Base-by-base conservation (phyloP, 208 protist genomes). In the Wallacemonas sp. region DNA sequence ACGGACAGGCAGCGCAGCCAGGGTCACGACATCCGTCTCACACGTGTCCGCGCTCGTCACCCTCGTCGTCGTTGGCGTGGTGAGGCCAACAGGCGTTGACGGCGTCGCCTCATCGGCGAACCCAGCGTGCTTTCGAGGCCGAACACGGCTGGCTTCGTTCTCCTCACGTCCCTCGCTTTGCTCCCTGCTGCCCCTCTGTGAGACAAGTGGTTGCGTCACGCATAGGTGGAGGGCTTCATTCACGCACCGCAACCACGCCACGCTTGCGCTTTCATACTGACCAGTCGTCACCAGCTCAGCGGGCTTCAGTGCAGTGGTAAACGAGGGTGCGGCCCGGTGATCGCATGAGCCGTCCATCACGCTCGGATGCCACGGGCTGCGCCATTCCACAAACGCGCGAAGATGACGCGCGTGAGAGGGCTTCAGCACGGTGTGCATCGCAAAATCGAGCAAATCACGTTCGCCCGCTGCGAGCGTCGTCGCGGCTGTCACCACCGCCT, bases 161-260 rank as follows among this genome's bases (percentile, higher is more conserved):
- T n/a, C n/a, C n/a, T n/a, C n/a, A n/a, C n/a, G n/a, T n/a, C n/a
- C n/a, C n/a, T n/a, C n/a, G n/a, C n/a, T n/a, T n/a, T n/a, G n/a
- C n/a, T n/a, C n/a, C n/a, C n/a, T n/a, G n/a, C n/a, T n/a, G n/a
- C n/a, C n/a, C n/a, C n/a, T n/a, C n/a, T n/a, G n/a, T n/a, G n/a
- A n/a, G n/a, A n/a, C n/a, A n/a, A n/a, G n/a, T n/a, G n/a, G n/a
- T n/a, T n/a, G n/a, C n/a, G n/a, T 46, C 42, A 24, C 21, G 4
- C 15, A 11, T 3, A 21, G 3, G 26, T 21, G 31, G 15, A 58
- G 51, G 30, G 26, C 8, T 19, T 58, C 51, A n/a, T 58, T 58
- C 51, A 58, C 51, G n/a, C 51, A 9, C 2, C 51, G 51, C 30
- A 58, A n/a, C 51, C 51, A 58, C 51, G 51, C 51, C n/a, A 19